Evolutionary conservation across 1,284 basidiomycete genomes (phyloP).

Genomic region (Pseudozyma flocculosa): DNA sequence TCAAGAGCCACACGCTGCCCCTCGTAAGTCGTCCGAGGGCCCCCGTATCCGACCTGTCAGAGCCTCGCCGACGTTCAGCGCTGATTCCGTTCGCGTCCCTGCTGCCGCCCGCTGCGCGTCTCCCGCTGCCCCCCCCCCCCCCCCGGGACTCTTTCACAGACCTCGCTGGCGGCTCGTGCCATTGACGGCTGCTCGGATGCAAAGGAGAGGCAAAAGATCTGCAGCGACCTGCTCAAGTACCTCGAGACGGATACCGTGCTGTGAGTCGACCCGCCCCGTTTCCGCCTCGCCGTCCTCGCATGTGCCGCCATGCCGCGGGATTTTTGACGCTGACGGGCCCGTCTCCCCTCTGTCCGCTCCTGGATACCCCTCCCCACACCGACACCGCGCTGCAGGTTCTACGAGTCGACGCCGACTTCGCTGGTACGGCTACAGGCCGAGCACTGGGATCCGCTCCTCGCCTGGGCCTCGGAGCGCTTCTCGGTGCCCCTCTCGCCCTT

Average conservation of each 20-base stretch:
- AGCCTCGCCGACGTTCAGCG: too few species aligned
- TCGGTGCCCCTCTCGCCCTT: slow-evolving; percentile 45
- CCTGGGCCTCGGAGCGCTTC: slow-evolving; percentile 76
- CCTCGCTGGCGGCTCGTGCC: slow-evolving; percentile 82
- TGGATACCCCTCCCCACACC: too few species aligned
- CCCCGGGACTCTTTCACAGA: too few species aligned
- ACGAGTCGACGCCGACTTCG: slow-evolving; percentile 72
- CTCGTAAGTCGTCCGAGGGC: slow-evolving; percentile 66
- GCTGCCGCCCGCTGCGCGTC: too few species aligned
- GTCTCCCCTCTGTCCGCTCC: too few species aligned
- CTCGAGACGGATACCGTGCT: slow-evolving; percentile 94
- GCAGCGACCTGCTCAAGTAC: slow-evolving; percentile 76
- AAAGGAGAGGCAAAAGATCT: slow-evolving; percentile 67
- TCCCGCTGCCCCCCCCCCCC: too few species aligned
- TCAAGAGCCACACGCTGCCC: slow-evolving; percentile 88
- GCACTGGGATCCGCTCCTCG: slow-evolving; percentile 85
- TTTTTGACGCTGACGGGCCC: too few species aligned
- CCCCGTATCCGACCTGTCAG: slow-evolving; percentile 1
- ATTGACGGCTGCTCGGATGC: slow-evolving; percentile 75
- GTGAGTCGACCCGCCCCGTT: slow-evolving; percentile 61
- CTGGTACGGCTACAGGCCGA: slow-evolving; percentile 78
- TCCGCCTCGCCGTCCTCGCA: slow-evolving; percentile 3
- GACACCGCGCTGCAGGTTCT: slow-evolving; percentile 73
- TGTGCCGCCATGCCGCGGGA: too few species aligned
- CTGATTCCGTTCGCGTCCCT: too few species aligned